Evolutionary conservation across 352 stramenopile species (phyloP).

Genomic region (Phytophthora multivora): DNA sequence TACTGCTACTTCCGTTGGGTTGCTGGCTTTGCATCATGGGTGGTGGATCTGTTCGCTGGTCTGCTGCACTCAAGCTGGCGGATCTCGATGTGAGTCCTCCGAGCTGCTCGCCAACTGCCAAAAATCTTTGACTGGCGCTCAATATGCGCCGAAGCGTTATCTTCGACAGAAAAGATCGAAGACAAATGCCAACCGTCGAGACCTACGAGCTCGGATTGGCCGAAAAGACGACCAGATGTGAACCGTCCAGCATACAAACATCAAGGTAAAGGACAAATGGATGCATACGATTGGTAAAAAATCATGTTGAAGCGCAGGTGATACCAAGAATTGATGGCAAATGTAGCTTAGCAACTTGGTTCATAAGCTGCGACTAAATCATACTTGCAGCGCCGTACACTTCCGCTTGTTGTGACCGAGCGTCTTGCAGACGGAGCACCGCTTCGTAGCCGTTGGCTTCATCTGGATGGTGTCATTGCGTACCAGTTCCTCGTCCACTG

Average conservation of each 20-base stretch:
- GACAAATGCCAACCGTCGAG: conserved; percentile 31
- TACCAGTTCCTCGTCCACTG: conserved; percentile 52
- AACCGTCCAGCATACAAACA: conserved; percentile 28
- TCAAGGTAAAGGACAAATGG: conserved; percentile 11
- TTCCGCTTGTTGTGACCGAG: conserved; percentile 50
- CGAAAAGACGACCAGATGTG: conserved; percentile 5
- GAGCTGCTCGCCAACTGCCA: conserved; percentile 44
- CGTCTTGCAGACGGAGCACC: conserved; percentile 51
- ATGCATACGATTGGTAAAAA: conserved; percentile 16
- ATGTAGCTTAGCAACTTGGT: not conserved
- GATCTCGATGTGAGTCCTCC: conserved; percentile 32
- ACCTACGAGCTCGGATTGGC: conserved; percentile 17
- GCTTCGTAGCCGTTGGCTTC: conserved; percentile 31
- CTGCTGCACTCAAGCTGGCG: conserved; percentile 20
- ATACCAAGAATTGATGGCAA: too few relatives aligned
- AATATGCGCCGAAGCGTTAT: conserved; percentile 56
- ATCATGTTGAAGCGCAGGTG: conserved; percentile 22
- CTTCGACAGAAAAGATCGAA: conserved; percentile 57
- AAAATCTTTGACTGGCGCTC: conserved; percentile 50
- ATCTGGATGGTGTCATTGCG: conserved; percentile 45
- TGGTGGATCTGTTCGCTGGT: conserved; percentile 9
- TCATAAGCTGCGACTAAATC: not conserved
- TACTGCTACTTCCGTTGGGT: not conserved
- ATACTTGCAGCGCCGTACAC: conserved; percentile 32
- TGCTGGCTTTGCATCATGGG: conserved; percentile 21